phyloP scores from a whole-genome alignment of 225 moss, liverwort and hornwort species.

The Lunularia cruciata region DNA sequence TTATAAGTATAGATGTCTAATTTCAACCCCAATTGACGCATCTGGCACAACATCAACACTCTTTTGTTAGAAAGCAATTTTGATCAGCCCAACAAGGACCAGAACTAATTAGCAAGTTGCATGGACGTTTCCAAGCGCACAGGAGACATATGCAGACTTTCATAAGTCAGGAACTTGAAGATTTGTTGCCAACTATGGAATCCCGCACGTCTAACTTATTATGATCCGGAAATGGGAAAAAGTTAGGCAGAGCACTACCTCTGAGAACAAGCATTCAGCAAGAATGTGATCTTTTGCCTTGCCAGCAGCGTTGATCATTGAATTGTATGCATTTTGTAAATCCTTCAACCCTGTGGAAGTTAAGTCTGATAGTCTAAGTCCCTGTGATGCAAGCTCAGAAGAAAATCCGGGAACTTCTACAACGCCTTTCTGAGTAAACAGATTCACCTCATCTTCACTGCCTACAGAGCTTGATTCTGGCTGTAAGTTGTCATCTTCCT shows the following conservation, averaged over 20 bases:
- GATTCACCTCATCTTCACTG: slow-evolving; percentile 9
- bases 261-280: slow-evolving; percentile 85
- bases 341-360: slow-evolving; percentile 57
- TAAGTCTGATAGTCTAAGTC: slow-evolving; percentile 37
- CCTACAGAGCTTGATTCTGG: slow-evolving; percentile 17
- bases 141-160: no score
- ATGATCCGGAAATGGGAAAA: no score
- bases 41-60: slow-evolving; percentile 39
- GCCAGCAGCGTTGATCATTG: slow-evolving; percentile 89
- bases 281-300: slow-evolving; percentile 68
- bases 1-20: slow-evolving; percentile 90
- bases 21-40: slow-evolving; percentile 86
- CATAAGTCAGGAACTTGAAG: no score
- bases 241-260: slow-evolving; percentile 47
- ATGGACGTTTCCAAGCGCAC: no score
- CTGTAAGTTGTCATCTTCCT: background rate
- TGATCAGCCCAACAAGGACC: no score
- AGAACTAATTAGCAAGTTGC: no score
- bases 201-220: no score
- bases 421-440: slow-evolving; percentile 9
- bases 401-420: slow-evolving; percentile 10
- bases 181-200: no score
- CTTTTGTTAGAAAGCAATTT: background rate
- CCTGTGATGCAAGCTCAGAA: slow-evolving; percentile 51
- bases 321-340: slow-evolving; percentile 86